Evolutionary conservation across 441 rosid genomes (phyloP), one percentile per base, ranked within the genome.

Genomic region (Gossypium laxum): DNA sequence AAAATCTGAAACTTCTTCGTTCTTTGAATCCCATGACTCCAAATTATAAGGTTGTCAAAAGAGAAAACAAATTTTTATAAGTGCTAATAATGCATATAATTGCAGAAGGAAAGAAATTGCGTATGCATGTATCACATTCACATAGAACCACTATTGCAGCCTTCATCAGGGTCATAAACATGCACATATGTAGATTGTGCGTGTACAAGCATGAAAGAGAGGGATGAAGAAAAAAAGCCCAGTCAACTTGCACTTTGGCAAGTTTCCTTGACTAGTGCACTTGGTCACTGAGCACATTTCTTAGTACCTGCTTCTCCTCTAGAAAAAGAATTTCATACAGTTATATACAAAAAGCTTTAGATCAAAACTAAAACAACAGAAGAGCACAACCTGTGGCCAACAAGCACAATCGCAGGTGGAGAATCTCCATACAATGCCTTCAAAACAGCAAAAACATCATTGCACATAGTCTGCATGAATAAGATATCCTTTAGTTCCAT

Each of bases 331-430:
- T 22, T 56, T 14, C 10, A 14, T 21, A 51, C 6, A 61, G 58
- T 8, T 24, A 30, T 5, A 2, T 11, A 12, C 12, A 69, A 54
- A 52, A 18, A 5, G 32, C 5, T 6, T 32, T n/a, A 3, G 1
- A 34, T 34, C 22, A 59, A 24, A 43, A 41, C 65, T 58, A 43
- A 26, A 51, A 69, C n/a, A 69, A 38, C 15, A 66, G 55, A 72
- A 70, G 76, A 63, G 26, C 15, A 75, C 38, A 83, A 94, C 98
- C 99, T 94, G 89, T 94, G 99, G 74, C 99, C 99, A 65, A 89
- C 93, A 54, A 92, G 91, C 74, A 92, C 86, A 82, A 90, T 88
- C 48, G 99, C 96, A 52, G 99, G 98, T 64, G 93, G 92, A 62
- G 88, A 85, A 74, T 86, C 94, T 74, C 98, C 94, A 77, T 92